Evolutionary conservation across 1,284 basidiomycete genomes (phyloP), one percentile per base, ranked within the genome.

Genomic region (Retiboletus flavoniger): DNA sequence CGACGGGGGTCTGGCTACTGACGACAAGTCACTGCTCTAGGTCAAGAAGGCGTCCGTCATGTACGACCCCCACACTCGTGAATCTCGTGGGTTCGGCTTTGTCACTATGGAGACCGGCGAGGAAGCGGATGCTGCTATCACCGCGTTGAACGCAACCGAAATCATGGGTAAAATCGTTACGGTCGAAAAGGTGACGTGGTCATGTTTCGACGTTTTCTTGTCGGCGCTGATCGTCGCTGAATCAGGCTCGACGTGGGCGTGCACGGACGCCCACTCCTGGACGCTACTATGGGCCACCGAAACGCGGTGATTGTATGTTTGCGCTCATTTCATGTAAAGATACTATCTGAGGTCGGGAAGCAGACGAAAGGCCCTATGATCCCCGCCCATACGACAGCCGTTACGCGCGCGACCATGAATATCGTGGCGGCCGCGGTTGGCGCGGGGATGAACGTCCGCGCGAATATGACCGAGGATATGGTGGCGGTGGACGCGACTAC

Each of bases 31-130:
- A 17, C 49, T 4, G 19, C 40, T 55, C 41, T 56, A 91, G 89
- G 87, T 91, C 58, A 80, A 88, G 66, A 91, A 97, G 74, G 91
- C 90, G 39, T 91, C 93, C 56, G 88, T 98, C 73, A 98, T 98
- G 93, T 89, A 90, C 67, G 96, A 99, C 76, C 95, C 96, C 28
- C 96, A 98, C 76, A 89, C 90, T 57, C 89, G 93, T 65, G 95
- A 98, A 68, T 95, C 94, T 52, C 92, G 96, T 67, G 96, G 95
- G 36, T 98, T 99, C 65, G 96, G 93, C 42, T 99, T 99, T 73
- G 96, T 99, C 67, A 98, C 94, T 53, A 95, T 96, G 87, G 91
- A 93, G 70, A 81, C 82, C 35, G 72, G 67, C 40, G 92, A 93
- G 62, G 95, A 97, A 66, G 96, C 95, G 6, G 91, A 95, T 51